A percentile compares a stretch with the other conserved stretches of the same genome.
phyloP scores from a whole-genome alignment of 2,329 filamentous ascomycete genomes.

The Xylariaceae sp. region DNA sequence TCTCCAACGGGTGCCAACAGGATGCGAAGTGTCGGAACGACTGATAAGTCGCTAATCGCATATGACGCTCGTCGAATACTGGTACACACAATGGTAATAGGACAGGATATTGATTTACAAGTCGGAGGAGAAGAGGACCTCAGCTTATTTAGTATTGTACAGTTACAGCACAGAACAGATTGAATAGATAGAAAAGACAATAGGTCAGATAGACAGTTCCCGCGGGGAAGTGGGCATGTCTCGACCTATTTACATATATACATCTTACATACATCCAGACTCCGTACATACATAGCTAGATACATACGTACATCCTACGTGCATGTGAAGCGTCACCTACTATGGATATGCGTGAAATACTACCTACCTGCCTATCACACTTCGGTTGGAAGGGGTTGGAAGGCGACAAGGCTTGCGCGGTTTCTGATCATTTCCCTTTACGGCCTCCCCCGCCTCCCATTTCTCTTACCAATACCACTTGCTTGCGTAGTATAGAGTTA shows the following conservation, averaged over 20 bases:
- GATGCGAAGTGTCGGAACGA: constrained; percentile 3
- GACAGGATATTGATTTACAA: background rate
- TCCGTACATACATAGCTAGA: too few relatives aligned
- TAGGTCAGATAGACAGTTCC: background rate
- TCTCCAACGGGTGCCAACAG: constrained; percentile 25
- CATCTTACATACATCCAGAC: too few relatives aligned
- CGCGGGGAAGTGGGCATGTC: background rate
- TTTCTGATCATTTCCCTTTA: background rate
- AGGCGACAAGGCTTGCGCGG: constrained; percentile 4
- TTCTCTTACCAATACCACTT: too few relatives aligned
- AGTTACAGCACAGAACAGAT: background rate
- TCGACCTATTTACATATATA: background rate
- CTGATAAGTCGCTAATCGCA: background rate
- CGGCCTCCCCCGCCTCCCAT: constrained; percentile 2
- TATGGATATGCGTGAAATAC: background rate
- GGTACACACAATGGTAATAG: background rate
- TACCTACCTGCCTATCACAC: background rate
- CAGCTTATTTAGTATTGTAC: background rate
- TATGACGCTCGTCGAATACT: background rate
- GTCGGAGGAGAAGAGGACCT: background rate
- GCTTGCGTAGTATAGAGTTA: too few relatives aligned
- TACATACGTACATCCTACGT: too few relatives aligned
- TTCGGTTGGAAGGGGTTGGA: background rate
- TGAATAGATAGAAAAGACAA: background rate
- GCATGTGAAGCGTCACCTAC: background rate